Conservation (phyloP, 129 eudicot genomes). For the Erigeron canadensis region DNA sequence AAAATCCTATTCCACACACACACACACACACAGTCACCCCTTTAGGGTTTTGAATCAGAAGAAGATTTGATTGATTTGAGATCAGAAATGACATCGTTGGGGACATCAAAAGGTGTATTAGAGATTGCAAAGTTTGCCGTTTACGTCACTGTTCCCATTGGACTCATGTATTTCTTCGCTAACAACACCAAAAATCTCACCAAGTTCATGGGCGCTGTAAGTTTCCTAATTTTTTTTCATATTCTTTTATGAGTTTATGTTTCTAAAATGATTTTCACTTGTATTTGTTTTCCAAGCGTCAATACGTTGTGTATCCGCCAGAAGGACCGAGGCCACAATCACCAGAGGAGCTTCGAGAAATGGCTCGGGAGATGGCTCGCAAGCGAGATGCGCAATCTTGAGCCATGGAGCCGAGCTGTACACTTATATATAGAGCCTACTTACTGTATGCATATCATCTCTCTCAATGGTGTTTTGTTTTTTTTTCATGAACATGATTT, state of each 20-base stretch:
- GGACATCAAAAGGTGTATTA: conserved; percentile 79
- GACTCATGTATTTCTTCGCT: conserved; percentile 86
- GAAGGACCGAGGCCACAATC: conserved; percentile 89
- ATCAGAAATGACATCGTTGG: conserved; percentile 67
- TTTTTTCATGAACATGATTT: conserved; percentile 17
- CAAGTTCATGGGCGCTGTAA: conserved; percentile 85
- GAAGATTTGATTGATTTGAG: conserved; percentile 8
- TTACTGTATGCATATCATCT: conserved; percentile 17
- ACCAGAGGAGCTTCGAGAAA: conserved; percentile 90
- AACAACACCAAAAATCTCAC: conserved; percentile 69
- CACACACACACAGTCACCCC: not conserved
- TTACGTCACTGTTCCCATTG: conserved; percentile 81
- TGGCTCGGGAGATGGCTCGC: conserved; percentile 89
- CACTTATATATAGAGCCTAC: conserved; percentile 7
- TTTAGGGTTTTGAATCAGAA: conserved; percentile 26
- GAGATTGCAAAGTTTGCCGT: conserved; percentile 91
- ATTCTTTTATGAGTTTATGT: no score
- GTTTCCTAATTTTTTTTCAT: not conserved
- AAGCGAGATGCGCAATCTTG: conserved; percentile 50
- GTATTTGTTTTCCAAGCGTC: conserved; percentile 47
- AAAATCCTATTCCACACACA: conserved; percentile 25
- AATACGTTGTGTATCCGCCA: conserved; percentile 86
- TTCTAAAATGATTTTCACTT: not conserved
- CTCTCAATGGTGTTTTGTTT: not conserved
- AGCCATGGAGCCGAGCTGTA: conserved; percentile 1